Conservation (phyloP, 768 basidiomycete species). For the Ramaria rubella region DNA sequence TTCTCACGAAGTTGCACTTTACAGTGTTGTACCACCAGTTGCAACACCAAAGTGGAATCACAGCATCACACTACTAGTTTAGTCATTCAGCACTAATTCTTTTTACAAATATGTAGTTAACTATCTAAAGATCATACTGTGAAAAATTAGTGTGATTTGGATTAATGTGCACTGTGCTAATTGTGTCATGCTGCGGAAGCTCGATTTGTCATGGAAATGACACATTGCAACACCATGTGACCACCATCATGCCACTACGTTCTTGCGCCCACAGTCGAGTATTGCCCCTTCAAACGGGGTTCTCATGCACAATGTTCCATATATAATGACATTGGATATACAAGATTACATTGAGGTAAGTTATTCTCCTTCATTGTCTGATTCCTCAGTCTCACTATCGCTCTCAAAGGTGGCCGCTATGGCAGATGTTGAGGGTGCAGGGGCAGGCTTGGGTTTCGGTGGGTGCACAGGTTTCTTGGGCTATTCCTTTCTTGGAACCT, state of each 20-base stretch:
- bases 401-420: neutral
- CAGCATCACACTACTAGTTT: neutral
- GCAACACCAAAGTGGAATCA: neutral
- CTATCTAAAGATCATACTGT: neutral
- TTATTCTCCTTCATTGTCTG: neutral
- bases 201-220: neutral
- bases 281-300: neutral
- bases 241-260: neutral
- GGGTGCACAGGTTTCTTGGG: conserved; percentile 2
- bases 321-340: neutral
- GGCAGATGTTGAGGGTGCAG: neutral
- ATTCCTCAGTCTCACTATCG: neutral
- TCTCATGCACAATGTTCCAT: neutral
- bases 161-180: neutral
- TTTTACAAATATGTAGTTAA: neutral
- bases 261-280: neutral
- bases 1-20: neutral
- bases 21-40: neutral
- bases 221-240: neutral
- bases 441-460: neutral
- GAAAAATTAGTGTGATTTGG: neutral
- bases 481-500: neutral
- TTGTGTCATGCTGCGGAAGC: neutral
- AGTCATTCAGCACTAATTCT: neutral
- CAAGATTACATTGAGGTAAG: neutral